Evolutionary conservation across 768 basidiomycete species (phyloP), one percentile per base, ranked within the genome.

Genomic region (Mycena vitilis): DNA sequence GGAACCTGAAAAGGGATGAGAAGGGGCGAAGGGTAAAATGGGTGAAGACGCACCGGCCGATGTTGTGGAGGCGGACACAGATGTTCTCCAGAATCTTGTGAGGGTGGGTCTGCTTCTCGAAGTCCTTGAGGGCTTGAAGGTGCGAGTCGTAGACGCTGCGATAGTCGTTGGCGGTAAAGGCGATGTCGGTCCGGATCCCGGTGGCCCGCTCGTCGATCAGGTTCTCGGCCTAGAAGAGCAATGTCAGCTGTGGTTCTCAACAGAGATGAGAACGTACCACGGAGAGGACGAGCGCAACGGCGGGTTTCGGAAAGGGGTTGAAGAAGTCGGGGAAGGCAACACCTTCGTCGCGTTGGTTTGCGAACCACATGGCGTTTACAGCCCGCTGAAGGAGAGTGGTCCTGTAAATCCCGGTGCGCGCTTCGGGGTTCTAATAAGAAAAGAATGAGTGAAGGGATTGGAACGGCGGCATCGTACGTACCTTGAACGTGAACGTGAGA

Each of bases 281-380:
- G 55, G 36, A 13, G 15, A 62, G 37, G n/a, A 69, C 25, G 11
- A 65, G 20, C 7, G 52, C 63, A 1, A 69, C 15, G 0, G 34
- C 58, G 8, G 22, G 11, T 12, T 61, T 25, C 2, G 72, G 69
- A 47, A 76, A 55, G 6, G 74, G 75, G 1, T 63, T 71, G 71
- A 75, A 76, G 48, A 63, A 30, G 22, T 73, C 66, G 4, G 56
- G 57, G 48, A 47, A 65, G 10, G 5, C 25, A 0, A 71, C 54
- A 2, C 75, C 74, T 48, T 73, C 69, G 11, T 70, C 71, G 9
- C 66, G 63, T 16, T 66, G 68, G 60, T 73, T 75, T 11, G 57
- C 54, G 54, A 73, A 76, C 63, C 61, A 75, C 56, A 72, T 47
- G 2, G 18, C 54, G 47, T 76, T 72, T 59, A 66, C 44, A 4